These are phyloP conservation scores for Paecilomyces sp. DNA, from an alignment of 2,329 filamentous ascomycete species.

Conservation along the genomic window DNA sequence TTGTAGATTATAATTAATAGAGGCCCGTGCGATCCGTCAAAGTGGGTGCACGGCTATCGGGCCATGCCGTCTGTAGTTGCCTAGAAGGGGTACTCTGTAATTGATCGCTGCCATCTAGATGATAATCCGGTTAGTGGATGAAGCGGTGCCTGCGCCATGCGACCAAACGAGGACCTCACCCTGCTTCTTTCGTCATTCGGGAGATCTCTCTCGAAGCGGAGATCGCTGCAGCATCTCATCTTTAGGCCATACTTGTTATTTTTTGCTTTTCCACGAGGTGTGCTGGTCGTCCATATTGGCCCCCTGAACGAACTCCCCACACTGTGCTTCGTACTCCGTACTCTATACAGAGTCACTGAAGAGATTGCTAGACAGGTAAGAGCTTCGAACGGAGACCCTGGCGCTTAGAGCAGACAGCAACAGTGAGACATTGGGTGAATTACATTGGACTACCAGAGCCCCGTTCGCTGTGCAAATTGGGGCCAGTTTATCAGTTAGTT, in stretches of 20 bases:
- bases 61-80: neutral
- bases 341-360: neutral
- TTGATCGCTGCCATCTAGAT: neutral
- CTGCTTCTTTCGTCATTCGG: neutral
- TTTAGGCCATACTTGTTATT: neutral
- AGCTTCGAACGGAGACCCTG: neutral
- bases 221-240: neutral
- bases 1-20: neutral
- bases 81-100: neutral
- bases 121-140: neutral
- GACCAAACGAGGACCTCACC: neutral
- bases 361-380: neutral
- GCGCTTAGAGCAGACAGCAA: neutral
- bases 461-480: neutral
- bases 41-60: neutral
- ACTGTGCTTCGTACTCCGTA: neutral
- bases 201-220: neutral
- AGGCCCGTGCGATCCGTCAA: neutral
- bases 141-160: neutral
- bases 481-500: neutral
- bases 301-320: neutral
- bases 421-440: neutral
- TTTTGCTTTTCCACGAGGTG: neutral
- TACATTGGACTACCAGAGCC: neutral
- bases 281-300: neutral